Evolutionary conservation across 495 filamentous ascomycete species (phyloP), one percentile per base, ranked within the genome.

Genomic region (Neurospora cerealis): DNA sequence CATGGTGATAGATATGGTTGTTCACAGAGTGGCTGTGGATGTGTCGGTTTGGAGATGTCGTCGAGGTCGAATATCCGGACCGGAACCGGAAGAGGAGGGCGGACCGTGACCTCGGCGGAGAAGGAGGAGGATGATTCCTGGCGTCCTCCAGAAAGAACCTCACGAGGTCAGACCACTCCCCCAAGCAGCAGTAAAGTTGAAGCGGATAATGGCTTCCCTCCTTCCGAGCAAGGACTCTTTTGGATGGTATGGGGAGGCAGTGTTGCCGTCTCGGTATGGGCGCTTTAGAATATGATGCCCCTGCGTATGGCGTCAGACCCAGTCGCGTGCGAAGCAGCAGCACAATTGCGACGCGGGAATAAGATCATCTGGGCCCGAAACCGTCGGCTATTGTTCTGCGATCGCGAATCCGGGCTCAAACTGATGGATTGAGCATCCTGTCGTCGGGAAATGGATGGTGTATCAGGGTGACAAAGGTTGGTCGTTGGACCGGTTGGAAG

Each of bases 1-100:
- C 92, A 94, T 94, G 79, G 75, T 79, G 77, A 46, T 37, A 40
- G 72, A 19, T 44, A 34, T 73, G 41, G 72, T 38, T 54, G 37
- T 74, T 34, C 24, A 66, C 54, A 32, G 15, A 66, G 54, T 34
- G 28, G 28, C 1, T 66, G 28, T 34, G 4, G 54, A n/a, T 73
- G 15, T 66, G 60, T 34, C 40, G 71, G 54, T 39, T 28, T 40
- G 69, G 73, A 71, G 73, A 38, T 69, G 48, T 28, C 54, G 72
- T 71, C 73, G 73, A 48, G 44, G 24, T 38, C 13, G 34, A 76
- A 70, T 34, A 76, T 41, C 74, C 69, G 32, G 41, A 41, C 69
- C 73, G 62, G 62, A 40, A 73, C 75, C 75, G 72, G 74, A 72
- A 70, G 62, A 60, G 34, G 32, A 69, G 34, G 69, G 40, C 70